Base-by-base conservation (phyloP, 1,139 yeast species). In the Magnusiomyces tetraspermus region DNA sequence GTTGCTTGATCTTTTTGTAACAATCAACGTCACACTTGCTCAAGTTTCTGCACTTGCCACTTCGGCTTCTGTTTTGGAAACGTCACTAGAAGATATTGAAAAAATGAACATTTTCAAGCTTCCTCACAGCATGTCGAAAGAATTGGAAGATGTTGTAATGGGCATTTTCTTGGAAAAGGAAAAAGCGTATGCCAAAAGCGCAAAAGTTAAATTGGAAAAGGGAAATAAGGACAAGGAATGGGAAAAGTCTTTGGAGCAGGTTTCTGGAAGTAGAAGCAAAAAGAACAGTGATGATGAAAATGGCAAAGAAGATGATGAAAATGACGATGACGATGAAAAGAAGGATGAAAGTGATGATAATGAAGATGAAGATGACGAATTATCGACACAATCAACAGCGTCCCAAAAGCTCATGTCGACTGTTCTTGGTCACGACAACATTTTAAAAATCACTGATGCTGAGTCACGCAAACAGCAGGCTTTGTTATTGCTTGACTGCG, bases 91-190 rank as follows among this genome's bases (percentile, higher is more conserved):
- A 10, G 50, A 53, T 5, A 36, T 49, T 22, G 43, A 37, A 23
- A 23, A 45, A 19, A 38, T 52, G 45, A 36, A 51, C 13, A 19
- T 54, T 21, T 50, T 52, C 44, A 53, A 53, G 26, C 30, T 53
- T 10, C 57, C 57, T 2, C 46, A 47, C 23, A 53, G 48, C 2
- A 44, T 51, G 13, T 52, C 55, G 10, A 49, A 48, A 26, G 23
- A 45, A n/a, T 48, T 53, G 3, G 55, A 51, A 40, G 43, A 46
- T 11, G 59, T 56, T 41, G 51, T 59, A 8, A 57, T 62, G 58
- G 51, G 55, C 13, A 40, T 60, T 11, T 62, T 59, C 40, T 46
- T 62, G 24, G 55, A 49, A 10, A 57, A 61, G 37, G 66, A 62
- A 46, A 49, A 51, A 22, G 49, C 49, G 13, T 60, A 59, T 42